Base-by-base conservation (phyloP, 2,329 filamentous ascomycete genomes). In the Botrytis hyacinthi region DNA sequence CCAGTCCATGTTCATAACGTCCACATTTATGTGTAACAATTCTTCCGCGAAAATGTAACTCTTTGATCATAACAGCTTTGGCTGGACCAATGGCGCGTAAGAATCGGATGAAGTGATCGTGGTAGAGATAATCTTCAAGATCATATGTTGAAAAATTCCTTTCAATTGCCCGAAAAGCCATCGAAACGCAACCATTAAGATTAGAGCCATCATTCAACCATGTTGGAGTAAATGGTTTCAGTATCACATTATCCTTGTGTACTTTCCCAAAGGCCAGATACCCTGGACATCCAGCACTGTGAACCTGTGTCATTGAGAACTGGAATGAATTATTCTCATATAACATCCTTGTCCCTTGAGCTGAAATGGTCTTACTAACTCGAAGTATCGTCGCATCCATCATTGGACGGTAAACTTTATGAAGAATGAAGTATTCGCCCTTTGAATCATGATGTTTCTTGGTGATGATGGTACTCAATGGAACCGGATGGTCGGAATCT, bases 341-440 rank as follows among this genome's bases (percentile, higher is more conserved):
- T 22, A 51, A 32, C 10, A 51, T 37, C 6, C 16, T 48, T 9
- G 65, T 67, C 46, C 44, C 65, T 40, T 48, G 42, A 16, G 9
- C 22, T 12, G 29, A 26, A 18, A 67, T 26, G 8, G 29, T 14
- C 46, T 40, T 67, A 14, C 44, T n/a, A 2, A 51, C 32, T 37
- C 65, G 65, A 67, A 67, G 65, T 18, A 67, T 40, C 37, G 65
- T 67, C 0, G 44, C 44, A 51, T 67, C 65, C 4, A 67, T 67
- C 6, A 20, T 10, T 37, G 29, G 10, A 4, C 65, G 44, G 22
- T 67, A 35, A 20, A 67, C 44, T 67, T 54, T 40, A 14, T 37
- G 29, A n/a, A 67, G 29, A 3, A n/a, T 29, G 20, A 67, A 48
- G 32, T 67, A 67, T 37, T 18, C 14, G 0, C 65, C 65, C 4